These are phyloP conservation scores for Cutaneotrichosporon sp. DNA, from an alignment of 1,284 basidiomycete genomes.

Conservation along the genomic window DNA sequence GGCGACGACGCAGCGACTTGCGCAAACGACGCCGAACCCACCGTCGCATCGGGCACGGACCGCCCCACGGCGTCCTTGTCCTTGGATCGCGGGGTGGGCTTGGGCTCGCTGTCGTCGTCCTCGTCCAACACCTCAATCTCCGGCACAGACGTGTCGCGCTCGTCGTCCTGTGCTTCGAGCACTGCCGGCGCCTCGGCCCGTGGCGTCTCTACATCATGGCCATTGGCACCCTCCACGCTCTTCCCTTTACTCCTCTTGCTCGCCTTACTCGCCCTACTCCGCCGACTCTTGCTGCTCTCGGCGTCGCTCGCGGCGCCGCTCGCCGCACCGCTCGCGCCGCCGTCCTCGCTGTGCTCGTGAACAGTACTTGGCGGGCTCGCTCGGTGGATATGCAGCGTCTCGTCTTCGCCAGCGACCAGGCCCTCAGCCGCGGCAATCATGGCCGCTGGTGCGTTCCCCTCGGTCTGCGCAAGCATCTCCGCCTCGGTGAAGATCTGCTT, in stretches of 20 bases:
- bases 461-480: conserved; percentile 32
- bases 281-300: conserved; percentile 4
- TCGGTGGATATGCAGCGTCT: neutral
- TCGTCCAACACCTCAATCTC: neutral
- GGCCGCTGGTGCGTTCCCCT: neutral
- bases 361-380: conserved; percentile 1
- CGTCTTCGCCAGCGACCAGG: neutral
- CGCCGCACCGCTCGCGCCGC: neutral
- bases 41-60: too few species aligned
- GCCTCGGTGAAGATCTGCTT: conserved; percentile 45
- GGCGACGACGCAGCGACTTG: too few species aligned
- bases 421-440: neutral
- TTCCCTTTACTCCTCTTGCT: too few species aligned
- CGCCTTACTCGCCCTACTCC: too few species aligned
- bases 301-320: neutral
- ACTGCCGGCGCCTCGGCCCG: neutral
- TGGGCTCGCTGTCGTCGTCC: neutral
- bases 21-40: too few species aligned
- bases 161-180: too few species aligned
- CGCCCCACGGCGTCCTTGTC: neutral
- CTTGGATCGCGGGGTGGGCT: neutral
- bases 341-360: neutral
- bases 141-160: too few species aligned
- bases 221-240: neutral
- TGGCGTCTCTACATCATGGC: neutral